Evolutionary conservation across 2,329 filamentous ascomycete genomes (phyloP), one percentile per base, ranked within the genome.

Genomic region (Albophoma yamanashiensis): DNA sequence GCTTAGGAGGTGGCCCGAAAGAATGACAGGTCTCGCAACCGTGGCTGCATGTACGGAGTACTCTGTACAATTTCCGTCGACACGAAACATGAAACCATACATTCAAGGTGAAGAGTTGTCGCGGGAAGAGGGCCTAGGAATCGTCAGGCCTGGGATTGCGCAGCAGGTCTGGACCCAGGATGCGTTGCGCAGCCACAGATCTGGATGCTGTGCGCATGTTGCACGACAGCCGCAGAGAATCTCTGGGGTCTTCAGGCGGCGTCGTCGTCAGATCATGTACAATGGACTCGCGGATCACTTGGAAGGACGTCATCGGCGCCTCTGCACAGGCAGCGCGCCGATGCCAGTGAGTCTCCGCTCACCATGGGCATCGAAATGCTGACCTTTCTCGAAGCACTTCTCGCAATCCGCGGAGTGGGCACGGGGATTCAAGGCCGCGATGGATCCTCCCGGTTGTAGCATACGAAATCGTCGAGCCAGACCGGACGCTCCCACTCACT

Each of bases 121-220:
- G 31, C 17, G 5, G 31, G 7, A 31, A 14, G 5, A 6, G 9
- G 4, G 31, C 12, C 20, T 31, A 36, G 27, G 27, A 27, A 17
- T 20, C 12, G n/a, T 11, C 27, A 36, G 50, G 50, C 31, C 22
- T 40, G 56, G 31, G 58, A 27, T 38, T 5, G 27, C 20, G 27
- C 42, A 8, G 39, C 11, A 45, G n/a, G 52, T 45, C 34, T 52
- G 39, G 20, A 17, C 60, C 56, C 61, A 63, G 60, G 58, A 62
- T 55, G 60, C 58, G 27, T 55, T 62, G 62, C 64, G 64, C 65
- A 65, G 63, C 61, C 63, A 63, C 64, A 67, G 66, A 68, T 68
- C 67, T 68, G 64, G 66, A 68, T 68, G 64, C 60, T 61, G 64
- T 61, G 64, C 59, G 59, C 63, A 59, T 53, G 63, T 64, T 62